Percentiles rank a stretch among this genome's conserved stretches.
phyloP scores from a whole-genome alignment of 2,329 filamentous ascomycete species.

The Raffaelea albimanens region DNA sequence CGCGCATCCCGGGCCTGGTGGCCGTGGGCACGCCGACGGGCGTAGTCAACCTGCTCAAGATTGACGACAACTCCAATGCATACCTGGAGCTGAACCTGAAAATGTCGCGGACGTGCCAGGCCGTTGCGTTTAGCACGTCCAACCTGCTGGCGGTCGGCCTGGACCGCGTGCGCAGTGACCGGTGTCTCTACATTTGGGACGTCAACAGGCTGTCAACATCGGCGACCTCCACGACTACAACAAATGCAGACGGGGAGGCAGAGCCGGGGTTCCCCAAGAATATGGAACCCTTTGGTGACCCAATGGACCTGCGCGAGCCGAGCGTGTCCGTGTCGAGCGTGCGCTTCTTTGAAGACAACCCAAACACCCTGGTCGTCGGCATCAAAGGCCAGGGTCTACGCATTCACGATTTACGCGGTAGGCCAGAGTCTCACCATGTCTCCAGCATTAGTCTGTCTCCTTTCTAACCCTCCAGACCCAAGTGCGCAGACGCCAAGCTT shows the following conservation, averaged over 20 bases:
- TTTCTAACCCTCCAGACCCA: constrained; percentile 8
- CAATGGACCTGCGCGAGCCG: constrained; percentile 50
- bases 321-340: constrained; percentile 73
- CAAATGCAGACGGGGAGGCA: too few relatives aligned
- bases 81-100: constrained; percentile 61
- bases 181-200: constrained; percentile 77
- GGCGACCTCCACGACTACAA: too few relatives aligned
- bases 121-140: constrained; percentile 66
- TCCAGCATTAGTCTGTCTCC: background rate
- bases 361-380: constrained; percentile 65
- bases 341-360: constrained; percentile 70
- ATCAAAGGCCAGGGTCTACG: constrained; percentile 67
- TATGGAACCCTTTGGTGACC: constrained; percentile 40
- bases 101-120: constrained; percentile 69
- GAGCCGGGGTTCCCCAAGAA: constrained; percentile 41
- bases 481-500: constrained; percentile 35
- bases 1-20: constrained; percentile 53
- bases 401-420: constrained; percentile 71
- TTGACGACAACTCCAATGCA: constrained; percentile 60
- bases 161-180: constrained; percentile 72
- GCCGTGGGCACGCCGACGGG: constrained; percentile 68
- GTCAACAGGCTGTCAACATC: constrained; percentile 49
- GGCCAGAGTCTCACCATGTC: constrained; percentile 3
- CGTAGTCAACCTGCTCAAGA: constrained; percentile 62
- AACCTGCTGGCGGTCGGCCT: constrained; percentile 69